Evolutionary conservation across 805 yeast species (phyloP), one percentile per base, ranked within the genome.

Genomic region (Metschnikowia lachancei): DNA sequence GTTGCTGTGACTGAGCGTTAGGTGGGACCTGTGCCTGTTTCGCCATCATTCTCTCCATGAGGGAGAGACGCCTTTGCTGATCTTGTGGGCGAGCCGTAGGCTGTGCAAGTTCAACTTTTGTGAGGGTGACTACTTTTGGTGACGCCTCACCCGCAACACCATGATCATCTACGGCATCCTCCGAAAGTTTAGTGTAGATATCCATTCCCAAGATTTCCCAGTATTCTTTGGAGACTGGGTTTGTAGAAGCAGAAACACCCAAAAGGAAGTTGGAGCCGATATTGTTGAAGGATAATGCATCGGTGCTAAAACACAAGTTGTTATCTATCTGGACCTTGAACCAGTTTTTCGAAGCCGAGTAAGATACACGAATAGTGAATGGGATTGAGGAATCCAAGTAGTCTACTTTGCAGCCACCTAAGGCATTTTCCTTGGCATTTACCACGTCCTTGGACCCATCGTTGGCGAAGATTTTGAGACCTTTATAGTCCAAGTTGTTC

Each of bases 321-420:
- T 86, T 86, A 63, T 86, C 88, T 41, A 84, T 67, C 51, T 86
- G 88, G n/a, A 85, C 74, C 53, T 83, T 82, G 52, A 83, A 70
- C 49, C 77, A 63, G 13, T 70, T 67, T 22, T 62, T 61, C 34
- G 66, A 60, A 9, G 63, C 62, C 19, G 80, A 76, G 56, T 83
- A 84, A 8, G 84, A 79, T 12, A 86, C 53, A 64, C 89, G 78
- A n/a, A 85, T 43, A 1, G 87, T 83, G 19, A 78, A 69, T 10
- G 95, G 95, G 5, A 85, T 87, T 51, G 79, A 78, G 0, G 88
- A 79, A 55, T 81, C 82, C 60, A 85, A 83, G 55, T 78, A 86
- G 9, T 70, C 68, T 53, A 82, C 62, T n/a, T 69, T 62, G 65
- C 88, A 83, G 11, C 77, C 70, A 0, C 84, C 85, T 51, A 82